Evolutionary conservation across 2,329 filamentous ascomycete species (phyloP).

Genomic region (Fusarium bactridioides): DNA sequence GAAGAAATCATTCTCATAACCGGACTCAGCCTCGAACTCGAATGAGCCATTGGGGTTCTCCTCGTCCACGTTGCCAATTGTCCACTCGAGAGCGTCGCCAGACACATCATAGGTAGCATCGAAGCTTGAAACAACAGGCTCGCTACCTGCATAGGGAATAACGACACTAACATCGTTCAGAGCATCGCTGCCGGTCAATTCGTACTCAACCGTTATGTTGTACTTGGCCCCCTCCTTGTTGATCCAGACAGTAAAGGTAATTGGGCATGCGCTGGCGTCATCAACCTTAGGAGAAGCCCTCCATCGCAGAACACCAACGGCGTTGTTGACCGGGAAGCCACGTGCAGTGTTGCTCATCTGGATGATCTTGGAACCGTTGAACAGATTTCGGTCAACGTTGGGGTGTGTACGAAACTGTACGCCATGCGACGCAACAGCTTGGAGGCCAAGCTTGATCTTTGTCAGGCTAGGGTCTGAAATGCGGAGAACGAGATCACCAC

Average conservation of each 20-base stretch:
- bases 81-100: constrained; percentile 93
- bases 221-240: constrained; percentile 86
- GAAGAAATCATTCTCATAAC: constrained; percentile 95
- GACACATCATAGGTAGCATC: constrained; percentile 94
- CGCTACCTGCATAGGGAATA: constrained; percentile 85
- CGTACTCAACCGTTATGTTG: constrained; percentile 94
- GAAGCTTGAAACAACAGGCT: constrained; percentile 90
- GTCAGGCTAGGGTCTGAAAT: constrained; percentile 89
- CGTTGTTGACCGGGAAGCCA: constrained; percentile 93
- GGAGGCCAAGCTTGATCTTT: constrained; percentile 87
- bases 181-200: constrained; percentile 80
- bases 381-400: constrained; percentile 90
- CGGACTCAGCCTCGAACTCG: constrained; percentile 91
- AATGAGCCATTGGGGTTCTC: constrained; percentile 86
- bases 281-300: constrained; percentile 83
- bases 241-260: constrained; percentile 97
- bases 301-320: constrained; percentile 93
- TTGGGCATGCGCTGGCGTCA: constrained; percentile 82
- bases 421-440: constrained; percentile 78
- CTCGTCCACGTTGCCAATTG: constrained; percentile 84
- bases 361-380: constrained; percentile 82
- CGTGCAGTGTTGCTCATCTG: constrained; percentile 89
- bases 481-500: constrained; percentile 89
- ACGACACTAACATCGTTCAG: constrained; percentile 86
- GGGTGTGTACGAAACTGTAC: constrained; percentile 95